Conservation (phyloP, 2,329 filamentous ascomycete genomes). For the Botrytis squamosa region DNA sequence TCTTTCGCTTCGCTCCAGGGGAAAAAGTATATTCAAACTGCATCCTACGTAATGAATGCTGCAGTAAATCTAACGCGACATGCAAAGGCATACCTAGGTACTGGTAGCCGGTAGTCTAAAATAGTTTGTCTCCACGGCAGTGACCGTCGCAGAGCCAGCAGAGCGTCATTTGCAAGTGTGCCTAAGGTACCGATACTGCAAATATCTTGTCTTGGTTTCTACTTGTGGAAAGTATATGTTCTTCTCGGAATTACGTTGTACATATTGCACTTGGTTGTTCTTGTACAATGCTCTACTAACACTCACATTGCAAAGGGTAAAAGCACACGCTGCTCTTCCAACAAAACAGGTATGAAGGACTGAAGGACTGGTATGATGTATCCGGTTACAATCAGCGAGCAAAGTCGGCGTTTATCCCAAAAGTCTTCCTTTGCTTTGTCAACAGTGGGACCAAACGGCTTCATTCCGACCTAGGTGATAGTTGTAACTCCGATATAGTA, state of each 20-base stretch:
- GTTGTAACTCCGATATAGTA: not conserved
- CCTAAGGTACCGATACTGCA: not conserved
- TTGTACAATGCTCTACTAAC: not conserved
- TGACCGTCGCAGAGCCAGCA: not conserved
- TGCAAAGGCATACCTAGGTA: not conserved
- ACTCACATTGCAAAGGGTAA: not conserved
- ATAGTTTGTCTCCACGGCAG: not conserved
- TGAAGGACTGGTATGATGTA: not conserved
- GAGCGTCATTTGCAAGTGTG: not conserved
- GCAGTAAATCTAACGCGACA: not conserved
- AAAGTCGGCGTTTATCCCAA: not conserved
- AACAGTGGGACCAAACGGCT: not conserved
- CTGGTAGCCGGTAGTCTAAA: not conserved
- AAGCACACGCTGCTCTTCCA: not conserved
- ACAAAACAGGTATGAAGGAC: not conserved
- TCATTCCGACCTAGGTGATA: not conserved
- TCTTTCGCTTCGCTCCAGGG: not conserved
- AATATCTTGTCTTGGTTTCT: not conserved
- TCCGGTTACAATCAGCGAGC: not conserved
- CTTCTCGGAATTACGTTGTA: not conserved
- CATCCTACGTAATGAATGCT: not conserved
- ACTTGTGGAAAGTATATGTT: not conserved
- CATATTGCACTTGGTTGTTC: not conserved
- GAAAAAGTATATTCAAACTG: not conserved
- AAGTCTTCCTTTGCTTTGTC: not conserved